Evolutionary conservation across 257 asterid species (phyloP).

Genomic region (Petrea volubilis): DNA sequence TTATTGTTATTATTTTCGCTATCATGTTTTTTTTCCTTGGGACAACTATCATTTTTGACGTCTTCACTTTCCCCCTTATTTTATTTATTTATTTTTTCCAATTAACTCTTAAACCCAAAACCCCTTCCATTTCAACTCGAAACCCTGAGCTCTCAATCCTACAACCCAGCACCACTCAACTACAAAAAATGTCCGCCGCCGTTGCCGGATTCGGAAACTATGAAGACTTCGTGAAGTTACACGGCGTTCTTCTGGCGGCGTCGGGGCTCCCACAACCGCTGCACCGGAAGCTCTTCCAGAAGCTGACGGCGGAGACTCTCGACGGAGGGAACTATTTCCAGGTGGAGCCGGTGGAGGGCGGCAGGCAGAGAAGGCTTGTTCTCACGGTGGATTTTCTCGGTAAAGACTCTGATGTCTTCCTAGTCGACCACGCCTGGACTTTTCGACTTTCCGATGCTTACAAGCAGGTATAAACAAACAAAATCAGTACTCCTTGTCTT

Average conservation of each 20-base stretch:
- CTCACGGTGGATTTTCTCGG: slow-evolving; percentile 48
- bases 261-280: slow-evolving; percentile 79
- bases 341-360: slow-evolving; percentile 82
- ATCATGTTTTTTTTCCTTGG: too few relatives aligned
- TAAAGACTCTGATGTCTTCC: slow-evolving; percentile 68
- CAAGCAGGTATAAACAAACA: slow-evolving; percentile 56
- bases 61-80: too few relatives aligned
- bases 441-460: slow-evolving; percentile 91
- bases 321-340: slow-evolving; percentile 90
- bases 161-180: slow-evolving; percentile 4
- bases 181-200: slow-evolving; percentile 42
- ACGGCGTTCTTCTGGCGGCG: slow-evolving; percentile 73
- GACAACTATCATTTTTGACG: too few relatives aligned
- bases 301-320: slow-evolving; percentile 70
- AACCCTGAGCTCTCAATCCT: slow-evolving; percentile 23
- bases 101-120: background rate
- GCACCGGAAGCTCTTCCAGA: slow-evolving; percentile 71
- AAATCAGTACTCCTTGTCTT: background rate
- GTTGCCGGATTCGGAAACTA: slow-evolving; percentile 40
- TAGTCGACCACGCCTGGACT: slow-evolving; percentile 98
- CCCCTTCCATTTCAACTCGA: background rate
- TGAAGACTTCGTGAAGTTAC: slow-evolving; percentile 75
- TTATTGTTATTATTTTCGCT: too few relatives aligned
- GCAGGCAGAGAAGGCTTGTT: slow-evolving; percentile 78
- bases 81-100: background rate